A percentile compares a stretch with the other conserved stretches of the same genome.
phyloP scores from a whole-genome alignment of 2,329 filamentous ascomycete species.

The Blastomyces silverae region DNA sequence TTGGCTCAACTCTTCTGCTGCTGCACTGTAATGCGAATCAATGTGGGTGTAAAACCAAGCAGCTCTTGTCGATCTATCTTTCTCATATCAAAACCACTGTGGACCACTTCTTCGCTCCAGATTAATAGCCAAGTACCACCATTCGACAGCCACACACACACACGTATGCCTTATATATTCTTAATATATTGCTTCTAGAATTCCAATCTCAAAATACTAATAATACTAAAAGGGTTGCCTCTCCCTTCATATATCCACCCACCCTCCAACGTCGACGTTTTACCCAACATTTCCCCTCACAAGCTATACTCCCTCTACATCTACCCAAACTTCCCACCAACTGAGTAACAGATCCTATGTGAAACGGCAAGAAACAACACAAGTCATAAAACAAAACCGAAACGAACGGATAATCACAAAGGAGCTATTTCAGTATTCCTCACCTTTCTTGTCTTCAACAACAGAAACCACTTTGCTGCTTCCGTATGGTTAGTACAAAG shows the following conservation, averaged over 20 bases:
- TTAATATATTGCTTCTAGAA: conserved; percentile 13
- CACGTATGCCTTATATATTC: conserved; percentile 5
- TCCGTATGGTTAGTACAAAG: conserved; percentile 14
- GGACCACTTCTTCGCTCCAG: background rate
- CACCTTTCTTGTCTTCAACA: conserved; percentile 9
- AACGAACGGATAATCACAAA: conserved; percentile 10
- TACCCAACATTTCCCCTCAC: conserved; percentile 8
- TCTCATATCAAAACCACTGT: conserved; percentile 7
- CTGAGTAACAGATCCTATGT: conserved; percentile 5
- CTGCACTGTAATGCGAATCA: conserved; percentile 11
- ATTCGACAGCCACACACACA: background rate
- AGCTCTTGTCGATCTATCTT: conserved; percentile 11
- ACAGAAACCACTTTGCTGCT: conserved; percentile 11
- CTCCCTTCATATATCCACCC: conserved; percentile 5
- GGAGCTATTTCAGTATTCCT: conserved; percentile 9
- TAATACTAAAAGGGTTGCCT: background rate
- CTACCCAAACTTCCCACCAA: conserved; percentile 6
- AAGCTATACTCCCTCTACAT: background rate
- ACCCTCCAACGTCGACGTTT: background rate
- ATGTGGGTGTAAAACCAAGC: conserved; percentile 7
- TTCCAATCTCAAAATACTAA: conserved; percentile 3
- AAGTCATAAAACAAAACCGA: conserved; percentile 10
- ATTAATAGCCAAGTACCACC: conserved; percentile 9
- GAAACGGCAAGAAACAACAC: conserved; percentile 12
- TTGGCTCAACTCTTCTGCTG: background rate